Base-by-base conservation (phyloP, 106 monocot genomes). In the Gastrodia elata region DNA sequence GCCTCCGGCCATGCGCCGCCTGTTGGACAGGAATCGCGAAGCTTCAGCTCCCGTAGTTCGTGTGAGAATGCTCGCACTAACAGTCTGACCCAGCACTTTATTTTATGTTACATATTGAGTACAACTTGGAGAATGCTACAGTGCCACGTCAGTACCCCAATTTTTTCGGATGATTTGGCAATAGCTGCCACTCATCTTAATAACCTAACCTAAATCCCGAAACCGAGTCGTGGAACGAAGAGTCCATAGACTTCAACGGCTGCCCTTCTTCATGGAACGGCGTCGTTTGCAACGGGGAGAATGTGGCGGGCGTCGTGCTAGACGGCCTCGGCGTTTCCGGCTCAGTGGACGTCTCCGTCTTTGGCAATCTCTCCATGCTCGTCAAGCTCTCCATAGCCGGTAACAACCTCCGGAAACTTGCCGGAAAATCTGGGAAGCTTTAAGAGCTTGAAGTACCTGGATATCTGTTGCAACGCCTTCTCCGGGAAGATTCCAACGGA, bases 191-290 rank as follows among this genome's bases (percentile, higher is more conserved):
- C 41, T 11, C 41, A 41, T 41, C 0, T n/a, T n/a, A n/a, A n/a
- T n/a, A n/a, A n/a, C n/a, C n/a, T n/a, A n/a, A n/a, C n/a, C n/a
- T n/a, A n/a, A n/a, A n/a, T n/a, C n/a, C n/a, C n/a, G n/a, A n/a
- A n/a, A n/a, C 74, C 9, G 88, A 86, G 24, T 97, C 97, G 0
- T 97, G 97, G 97, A 93, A 87, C 41, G 97, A 97, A 71, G 93
- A 97, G 67, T 90, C 97, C 6, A 82, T 97, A 38, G 93, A 97
- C 55, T 93, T 87, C 82, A 85, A 93, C 49, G 97, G 97, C 70
- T 97, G 97, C 82, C 97, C 97, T 3, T 81, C 93, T 1, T 93
- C 93, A 2, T 97, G 97, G 97, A 97, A 93, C 33, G 97, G 97
- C 49, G 82, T 97, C 41, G 84, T 97, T 25, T 97, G 97, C 71